A percentile compares a stretch with the other conserved stretches of the same genome.
phyloP scores from a whole-genome alignment of 2,329 filamentous ascomycete species.

The Alternaria longipes region DNA sequence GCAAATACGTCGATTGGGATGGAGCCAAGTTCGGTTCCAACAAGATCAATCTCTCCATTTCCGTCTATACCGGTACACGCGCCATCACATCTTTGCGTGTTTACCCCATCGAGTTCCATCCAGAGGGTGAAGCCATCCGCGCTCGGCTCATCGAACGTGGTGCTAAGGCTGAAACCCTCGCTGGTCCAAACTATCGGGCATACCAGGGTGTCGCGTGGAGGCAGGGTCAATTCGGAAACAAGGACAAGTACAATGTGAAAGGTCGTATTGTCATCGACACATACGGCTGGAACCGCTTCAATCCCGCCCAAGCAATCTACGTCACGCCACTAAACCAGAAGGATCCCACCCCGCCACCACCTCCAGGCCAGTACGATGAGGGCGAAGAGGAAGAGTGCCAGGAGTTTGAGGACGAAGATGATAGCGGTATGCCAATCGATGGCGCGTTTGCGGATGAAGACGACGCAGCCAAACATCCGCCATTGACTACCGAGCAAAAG shows the following conservation, averaged over 20 bases:
- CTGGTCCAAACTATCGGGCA: slow-evolving; percentile 60
- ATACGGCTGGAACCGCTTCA: slow-evolving; percentile 62
- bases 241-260: slow-evolving; percentile 57
- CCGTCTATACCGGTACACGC: slow-evolving; percentile 52
- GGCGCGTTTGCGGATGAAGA: slow-evolving; percentile 30
- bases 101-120: slow-evolving; percentile 58
- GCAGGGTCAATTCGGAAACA: slow-evolving; percentile 43
- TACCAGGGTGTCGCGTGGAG: slow-evolving; percentile 59
- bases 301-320: slow-evolving; percentile 54
- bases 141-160: slow-evolving; percentile 57
- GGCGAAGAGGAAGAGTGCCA: slow-evolving; percentile 17
- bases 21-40: slow-evolving; percentile 46
- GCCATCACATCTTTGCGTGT: slow-evolving; percentile 54
- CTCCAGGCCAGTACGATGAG: slow-evolving; percentile 13
- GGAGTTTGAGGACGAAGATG: slow-evolving; percentile 11
- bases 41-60: slow-evolving; percentile 42
- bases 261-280: slow-evolving; percentile 63
- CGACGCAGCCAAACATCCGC: slow-evolving; percentile 20
- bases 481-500: slow-evolving; percentile 38
- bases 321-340: slow-evolving; percentile 49
- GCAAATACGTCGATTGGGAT: slow-evolving; percentile 52
- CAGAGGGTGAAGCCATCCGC: slow-evolving; percentile 51
- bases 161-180: slow-evolving; percentile 56
- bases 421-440: slow-evolving; percentile 26
- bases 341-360: slow-evolving; percentile 15